Evolutionary conservation across 257 asterid species (phyloP).

Genomic region (Salvia miltiorrhiza): DNA sequence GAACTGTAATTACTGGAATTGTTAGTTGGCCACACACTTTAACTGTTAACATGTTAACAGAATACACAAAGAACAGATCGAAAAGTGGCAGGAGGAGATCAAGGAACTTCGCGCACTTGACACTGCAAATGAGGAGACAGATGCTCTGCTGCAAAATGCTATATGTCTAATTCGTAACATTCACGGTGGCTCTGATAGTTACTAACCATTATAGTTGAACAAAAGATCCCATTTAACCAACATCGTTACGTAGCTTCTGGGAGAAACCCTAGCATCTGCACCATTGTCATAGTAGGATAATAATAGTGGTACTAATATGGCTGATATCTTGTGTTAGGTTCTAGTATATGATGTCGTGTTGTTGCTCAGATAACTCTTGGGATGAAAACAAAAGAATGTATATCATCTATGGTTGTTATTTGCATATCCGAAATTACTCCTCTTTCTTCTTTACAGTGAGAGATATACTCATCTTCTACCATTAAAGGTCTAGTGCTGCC

Average conservation of each 20-base stretch:
- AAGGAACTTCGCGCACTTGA: slow-evolving; percentile 77
- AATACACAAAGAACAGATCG: slow-evolving; percentile 81
- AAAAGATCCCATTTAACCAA: not conserved
- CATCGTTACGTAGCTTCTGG: slow-evolving; percentile 14
- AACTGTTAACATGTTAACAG: slow-evolving; percentile 37
- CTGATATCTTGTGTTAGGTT: slow-evolving; percentile 19
- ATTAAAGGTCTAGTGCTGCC: no score
- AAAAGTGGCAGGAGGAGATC: slow-evolving; percentile 88
- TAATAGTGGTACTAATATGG: slow-evolving; percentile 4
- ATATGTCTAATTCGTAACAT: slow-evolving; percentile 54
- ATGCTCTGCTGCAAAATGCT: slow-evolving; percentile 62
- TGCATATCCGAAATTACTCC: not conserved
- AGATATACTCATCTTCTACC: not conserved
- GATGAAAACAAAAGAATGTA: not conserved
- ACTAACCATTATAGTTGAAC: not conserved
- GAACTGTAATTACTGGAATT: slow-evolving; percentile 3
- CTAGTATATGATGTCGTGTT: slow-evolving; percentile 4
- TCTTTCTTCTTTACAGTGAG: not conserved
- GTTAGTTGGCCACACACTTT: slow-evolving; percentile 16
- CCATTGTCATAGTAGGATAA: not conserved
- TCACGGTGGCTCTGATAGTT: slow-evolving; percentile 41
- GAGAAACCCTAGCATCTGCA: not conserved
- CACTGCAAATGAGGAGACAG: slow-evolving; percentile 67
- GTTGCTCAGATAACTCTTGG: not conserved
- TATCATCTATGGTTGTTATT: not conserved